Percentiles rank a stretch among this genome's conserved stretches.
Evolutionary conservation across 129 eudicot species (phyloP).

Genomic region (Heracleum sosnowskyi): DNA sequence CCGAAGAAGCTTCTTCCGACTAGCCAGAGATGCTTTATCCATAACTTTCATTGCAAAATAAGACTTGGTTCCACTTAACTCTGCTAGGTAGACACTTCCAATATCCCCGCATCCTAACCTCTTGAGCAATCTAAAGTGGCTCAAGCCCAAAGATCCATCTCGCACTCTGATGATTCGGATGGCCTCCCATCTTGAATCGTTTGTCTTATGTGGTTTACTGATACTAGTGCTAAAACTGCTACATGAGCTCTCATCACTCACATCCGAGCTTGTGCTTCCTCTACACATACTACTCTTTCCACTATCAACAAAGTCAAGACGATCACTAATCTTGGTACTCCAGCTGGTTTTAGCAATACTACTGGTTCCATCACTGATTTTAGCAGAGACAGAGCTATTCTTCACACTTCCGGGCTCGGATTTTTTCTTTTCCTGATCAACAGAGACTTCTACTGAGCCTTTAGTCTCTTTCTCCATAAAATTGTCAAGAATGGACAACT

Average conservation of each 20-base stretch:
- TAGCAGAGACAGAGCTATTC: constrained; percentile 22
- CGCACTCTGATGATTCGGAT: constrained; percentile 29
- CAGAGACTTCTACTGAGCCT: constrained; percentile 1
- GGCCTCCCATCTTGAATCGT: constrained; percentile 41
- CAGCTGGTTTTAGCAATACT: constrained; percentile 34
- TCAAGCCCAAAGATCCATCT: constrained; percentile 36
- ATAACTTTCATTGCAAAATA: constrained; percentile 43
- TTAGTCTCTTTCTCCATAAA: neutral
- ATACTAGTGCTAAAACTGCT: constrained; percentile 36
- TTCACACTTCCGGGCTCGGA: constrained; percentile 21
- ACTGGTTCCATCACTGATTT: constrained; percentile 26
- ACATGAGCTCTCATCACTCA: constrained; percentile 33
- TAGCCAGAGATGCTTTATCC: constrained; percentile 32
- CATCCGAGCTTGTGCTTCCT: constrained; percentile 37
- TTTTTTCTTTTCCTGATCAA: constrained; percentile 22
- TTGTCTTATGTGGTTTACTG: constrained; percentile 37
- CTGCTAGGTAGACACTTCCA: constrained; percentile 41
- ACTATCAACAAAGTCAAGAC: constrained; percentile 29
- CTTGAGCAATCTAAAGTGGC: constrained; percentile 34
- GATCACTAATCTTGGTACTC: constrained; percentile 28
- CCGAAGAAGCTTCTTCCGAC: constrained; percentile 33
- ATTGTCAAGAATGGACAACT: neutral
- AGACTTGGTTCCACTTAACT: constrained; percentile 32
- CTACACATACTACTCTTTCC: constrained; percentile 36
- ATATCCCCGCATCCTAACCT: constrained; percentile 42